Evolutionary conservation across 129 eudicot species (phyloP).

Genomic region (Calendula officinalis): DNA sequence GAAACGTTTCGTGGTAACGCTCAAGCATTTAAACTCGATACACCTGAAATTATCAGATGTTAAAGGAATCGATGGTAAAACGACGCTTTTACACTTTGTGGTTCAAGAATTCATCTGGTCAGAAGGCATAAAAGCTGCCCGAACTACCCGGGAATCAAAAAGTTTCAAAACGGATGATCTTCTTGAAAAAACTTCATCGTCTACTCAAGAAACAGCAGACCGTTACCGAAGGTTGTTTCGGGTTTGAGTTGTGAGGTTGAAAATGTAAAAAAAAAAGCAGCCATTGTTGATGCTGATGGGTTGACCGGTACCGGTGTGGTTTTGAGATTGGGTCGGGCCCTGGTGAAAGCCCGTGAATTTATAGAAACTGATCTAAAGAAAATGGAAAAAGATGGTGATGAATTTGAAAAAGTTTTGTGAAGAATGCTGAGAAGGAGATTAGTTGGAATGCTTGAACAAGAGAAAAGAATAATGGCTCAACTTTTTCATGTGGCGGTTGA

Average conservation of each 20-base stretch:
- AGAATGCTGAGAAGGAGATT: conserved; percentile 67
- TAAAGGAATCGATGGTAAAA: conserved; percentile 88
- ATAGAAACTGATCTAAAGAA: conserved; percentile 58
- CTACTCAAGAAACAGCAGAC: conserved; percentile 55
- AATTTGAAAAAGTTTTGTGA: conserved; percentile 68
- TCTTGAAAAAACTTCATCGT: conserved; percentile 41
- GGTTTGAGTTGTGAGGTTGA: conserved; percentile 68
- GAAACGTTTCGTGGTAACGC: conserved; percentile 98
- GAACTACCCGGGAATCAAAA: conserved; percentile 50
- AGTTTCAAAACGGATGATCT: conserved; percentile 66
- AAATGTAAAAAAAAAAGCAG: conserved; percentile 75
- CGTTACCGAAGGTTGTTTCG: conserved; percentile 70
- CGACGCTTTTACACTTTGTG: conserved; percentile 90
- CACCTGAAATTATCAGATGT: conserved; percentile 90
- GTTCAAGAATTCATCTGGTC: conserved; percentile 93
- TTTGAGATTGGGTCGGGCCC: conserved; percentile 51
- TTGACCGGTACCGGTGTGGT: conserved; percentile 68
- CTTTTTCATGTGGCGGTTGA: too few relatives aligned
- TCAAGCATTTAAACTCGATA: conserved; percentile 96
- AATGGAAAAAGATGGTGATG: conserved; percentile 48
- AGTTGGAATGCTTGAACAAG: conserved; percentile 67
- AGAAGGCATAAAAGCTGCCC: conserved; percentile 80
- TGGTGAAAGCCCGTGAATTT: conserved; percentile 59
- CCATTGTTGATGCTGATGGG: conserved; percentile 70
- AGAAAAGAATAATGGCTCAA: conserved; percentile 68